A percentile compares a stretch with the other conserved stretches of the same genome.
Evolutionary conservation across 306 rosid species (phyloP).

Genomic region (Abrus precatorius): DNA sequence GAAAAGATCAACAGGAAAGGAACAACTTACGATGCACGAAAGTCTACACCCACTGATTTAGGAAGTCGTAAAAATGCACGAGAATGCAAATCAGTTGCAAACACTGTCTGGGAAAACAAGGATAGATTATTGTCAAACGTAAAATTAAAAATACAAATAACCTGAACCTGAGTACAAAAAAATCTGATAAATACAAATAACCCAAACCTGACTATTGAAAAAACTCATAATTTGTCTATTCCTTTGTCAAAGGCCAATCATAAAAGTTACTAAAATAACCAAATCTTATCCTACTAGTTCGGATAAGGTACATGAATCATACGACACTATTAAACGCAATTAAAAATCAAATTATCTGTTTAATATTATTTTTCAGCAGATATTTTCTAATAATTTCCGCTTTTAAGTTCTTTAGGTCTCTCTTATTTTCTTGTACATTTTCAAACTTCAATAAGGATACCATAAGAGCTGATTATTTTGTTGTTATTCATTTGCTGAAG

Average conservation of each 20-base stretch:
- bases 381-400: too few relatives aligned
- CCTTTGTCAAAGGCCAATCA: neutral
- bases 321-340: too few relatives aligned
- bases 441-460: too few relatives aligned
- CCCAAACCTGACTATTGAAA: neutral
- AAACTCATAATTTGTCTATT: neutral
- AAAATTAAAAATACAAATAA: conserved; percentile 33
- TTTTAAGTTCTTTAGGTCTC: too few relatives aligned
- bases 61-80: conserved; percentile 92
- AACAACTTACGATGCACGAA: conserved; percentile 95
- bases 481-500: too few relatives aligned
- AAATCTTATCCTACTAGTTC: too few relatives aligned
- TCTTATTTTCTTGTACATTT: too few relatives aligned
- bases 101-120: conserved; percentile 79
- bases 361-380: too few relatives aligned
- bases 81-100: conserved; percentile 95
- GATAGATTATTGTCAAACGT: conserved; percentile 42
- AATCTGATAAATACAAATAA: conserved; percentile 7
- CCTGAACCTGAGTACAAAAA: neutral
- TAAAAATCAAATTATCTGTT: too few relatives aligned
- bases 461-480: too few relatives aligned
- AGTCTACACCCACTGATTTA: conserved; percentile 94
- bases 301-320: too few relatives aligned
- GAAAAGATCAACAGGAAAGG: neutral
- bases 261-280: neutral